Evolutionary conservation across 352 stramenopile species (phyloP).

Genomic region (Phytophthora fragariae): DNA sequence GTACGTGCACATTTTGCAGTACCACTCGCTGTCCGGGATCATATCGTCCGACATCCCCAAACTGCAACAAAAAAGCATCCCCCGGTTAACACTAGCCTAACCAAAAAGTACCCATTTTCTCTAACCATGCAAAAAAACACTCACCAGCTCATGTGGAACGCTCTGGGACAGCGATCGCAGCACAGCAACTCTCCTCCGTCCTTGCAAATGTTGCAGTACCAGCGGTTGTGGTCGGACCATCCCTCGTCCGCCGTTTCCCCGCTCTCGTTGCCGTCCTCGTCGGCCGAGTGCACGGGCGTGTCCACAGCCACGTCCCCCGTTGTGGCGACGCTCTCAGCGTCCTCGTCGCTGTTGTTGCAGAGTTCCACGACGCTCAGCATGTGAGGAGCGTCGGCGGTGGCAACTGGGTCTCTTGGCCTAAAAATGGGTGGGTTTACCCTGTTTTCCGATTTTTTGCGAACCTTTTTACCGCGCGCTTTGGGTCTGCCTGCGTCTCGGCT

Average conservation of each 20-base stretch:
- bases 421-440: conserved; percentile 12
- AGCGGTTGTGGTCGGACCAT: conserved; percentile 89
- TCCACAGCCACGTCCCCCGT: conserved; percentile 43
- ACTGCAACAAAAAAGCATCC: conserved; percentile 34
- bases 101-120: conserved; percentile 8
- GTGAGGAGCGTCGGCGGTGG: conserved; percentile 29
- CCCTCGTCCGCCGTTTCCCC: conserved; percentile 65
- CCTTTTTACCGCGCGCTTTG: conserved; percentile 24
- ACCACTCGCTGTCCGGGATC: conserved; percentile 88
- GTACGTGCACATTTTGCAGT: conserved; percentile 89
- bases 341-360: conserved; percentile 69
- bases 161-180: conserved; percentile 92
- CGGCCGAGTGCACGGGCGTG: conserved; percentile 41
- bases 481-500: conserved; percentile 34
- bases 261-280: conserved; percentile 52
- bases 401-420: not conserved
- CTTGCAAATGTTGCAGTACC: conserved; percentile 93
- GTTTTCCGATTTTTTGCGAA: conserved; percentile 26
- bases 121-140: conserved; percentile 14
- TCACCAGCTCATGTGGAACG: conserved; percentile 93
- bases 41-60: conserved; percentile 80
- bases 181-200: conserved; percentile 90
- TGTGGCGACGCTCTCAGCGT: conserved; percentile 40
- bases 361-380: conserved; percentile 87
- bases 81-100: conserved; percentile 9